Conservation (phyloP, 768 basidiomycete genomes). For the Lactarius deliciosus region DNA sequence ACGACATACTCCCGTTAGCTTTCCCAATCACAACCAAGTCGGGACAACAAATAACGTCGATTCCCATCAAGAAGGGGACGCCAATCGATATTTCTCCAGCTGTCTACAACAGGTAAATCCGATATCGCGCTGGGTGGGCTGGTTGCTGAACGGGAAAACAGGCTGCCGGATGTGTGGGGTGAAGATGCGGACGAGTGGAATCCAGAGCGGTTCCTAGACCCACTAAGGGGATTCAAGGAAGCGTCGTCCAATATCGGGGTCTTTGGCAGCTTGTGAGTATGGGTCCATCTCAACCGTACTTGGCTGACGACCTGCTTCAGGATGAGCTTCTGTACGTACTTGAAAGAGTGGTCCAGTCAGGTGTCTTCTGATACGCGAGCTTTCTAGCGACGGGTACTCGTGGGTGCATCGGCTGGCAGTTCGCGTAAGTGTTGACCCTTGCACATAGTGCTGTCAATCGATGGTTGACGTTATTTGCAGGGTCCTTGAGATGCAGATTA, state of each 20-base stretch:
- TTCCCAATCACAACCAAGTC: conserved; percentile 18
- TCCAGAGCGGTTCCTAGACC: conserved; percentile 15
- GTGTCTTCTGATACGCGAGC: background rate
- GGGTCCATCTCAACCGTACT: background rate
- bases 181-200: conserved; percentile 15
- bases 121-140: background rate
- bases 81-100: conserved; percentile 4
- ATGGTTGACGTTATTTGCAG: background rate
- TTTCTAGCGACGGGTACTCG: conserved; percentile 5
- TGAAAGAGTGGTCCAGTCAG: background rate
- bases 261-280: conserved; percentile 13
- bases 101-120: conserved; percentile 12
- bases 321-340: conserved; percentile 19
- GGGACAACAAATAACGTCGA: conserved; percentile 5
- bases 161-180: conserved; percentile 16
- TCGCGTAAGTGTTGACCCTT: background rate
- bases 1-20: conserved; percentile 14
- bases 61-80: conserved; percentile 18
- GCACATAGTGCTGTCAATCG: background rate
- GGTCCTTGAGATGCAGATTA: conserved; percentile 17
- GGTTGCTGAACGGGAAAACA: background rate
- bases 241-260: conserved; percentile 8
- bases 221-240: background rate
- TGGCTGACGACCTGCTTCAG: background rate
- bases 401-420: conserved; percentile 9